A percentile compares a stretch with the other conserved stretches of the same genome.
phyloP scores from a whole-genome alignment of 768 basidiomycete species.

The Suillus spraguei region DNA sequence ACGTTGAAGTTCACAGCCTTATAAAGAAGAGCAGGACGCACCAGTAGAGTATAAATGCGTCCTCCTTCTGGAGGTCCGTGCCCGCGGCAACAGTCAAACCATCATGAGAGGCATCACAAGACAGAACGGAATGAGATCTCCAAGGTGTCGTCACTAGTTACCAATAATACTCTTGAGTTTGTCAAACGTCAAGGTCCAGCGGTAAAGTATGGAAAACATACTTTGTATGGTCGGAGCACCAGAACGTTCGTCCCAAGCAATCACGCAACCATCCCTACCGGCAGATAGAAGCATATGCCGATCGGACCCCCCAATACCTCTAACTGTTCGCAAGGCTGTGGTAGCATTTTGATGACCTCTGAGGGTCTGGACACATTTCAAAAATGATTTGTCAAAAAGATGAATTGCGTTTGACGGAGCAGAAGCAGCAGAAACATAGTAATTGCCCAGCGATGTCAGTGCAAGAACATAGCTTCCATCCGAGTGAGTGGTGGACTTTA shows the following conservation, averaged over 20 bases:
- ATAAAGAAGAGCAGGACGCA: constrained; percentile 30
- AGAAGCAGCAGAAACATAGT: constrained; percentile 65
- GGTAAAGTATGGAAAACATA: constrained; percentile 38
- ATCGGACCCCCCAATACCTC: constrained; percentile 42
- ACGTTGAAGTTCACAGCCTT: neutral
- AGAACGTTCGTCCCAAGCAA: constrained; percentile 75
- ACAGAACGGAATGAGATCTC: constrained; percentile 50
- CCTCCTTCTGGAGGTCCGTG: constrained; percentile 78
- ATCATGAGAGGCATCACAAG: constrained; percentile 70
- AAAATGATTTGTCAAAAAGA: constrained; percentile 61
- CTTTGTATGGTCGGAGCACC: constrained; percentile 55
- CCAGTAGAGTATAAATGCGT: constrained; percentile 88
- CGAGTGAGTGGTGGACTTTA: constrained; percentile 37
- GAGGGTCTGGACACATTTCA: constrained; percentile 49
- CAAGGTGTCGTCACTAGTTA: constrained; percentile 52
- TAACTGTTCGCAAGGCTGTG: constrained; percentile 52
- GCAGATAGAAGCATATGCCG: constrained; percentile 59
- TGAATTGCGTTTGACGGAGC: constrained; percentile 66
- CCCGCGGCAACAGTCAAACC: constrained; percentile 80
- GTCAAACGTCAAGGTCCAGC: constrained; percentile 29
- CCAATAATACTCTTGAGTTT: constrained; percentile 37
- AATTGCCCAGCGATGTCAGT: constrained; percentile 48
- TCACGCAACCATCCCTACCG: constrained; percentile 72
- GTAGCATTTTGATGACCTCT: constrained; percentile 60
- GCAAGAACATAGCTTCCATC: constrained; percentile 62